Percentiles rank a stretch among this genome's conserved stretches.
Evolutionary conservation across 495 filamentous ascomycete species (phyloP).

Genomic region (Aspergillus conjunctus): DNA sequence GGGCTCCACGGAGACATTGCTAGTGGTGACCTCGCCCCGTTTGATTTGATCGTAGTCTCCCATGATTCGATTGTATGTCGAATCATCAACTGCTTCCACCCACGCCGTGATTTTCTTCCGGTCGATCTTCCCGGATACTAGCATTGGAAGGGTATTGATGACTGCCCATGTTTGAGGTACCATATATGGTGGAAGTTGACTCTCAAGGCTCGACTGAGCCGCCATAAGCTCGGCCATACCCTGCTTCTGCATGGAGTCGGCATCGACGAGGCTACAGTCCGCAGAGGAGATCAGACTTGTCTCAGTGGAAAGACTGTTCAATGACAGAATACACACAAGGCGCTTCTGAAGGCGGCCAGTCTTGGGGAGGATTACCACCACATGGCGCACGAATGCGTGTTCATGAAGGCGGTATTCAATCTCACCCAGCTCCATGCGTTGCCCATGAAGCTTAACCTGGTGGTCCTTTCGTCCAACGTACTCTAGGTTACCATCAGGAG

Average conservation of each 20-base stretch:
- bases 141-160: constrained; percentile 47
- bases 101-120: constrained; percentile 48
- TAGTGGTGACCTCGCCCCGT: constrained; percentile 28
- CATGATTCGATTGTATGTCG: constrained; percentile 42
- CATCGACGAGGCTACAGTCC: constrained; percentile 39
- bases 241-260: constrained; percentile 22
- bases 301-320: constrained; percentile 35
- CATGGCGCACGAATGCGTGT: constrained; percentile 42
- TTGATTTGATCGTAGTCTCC: constrained; percentile 37
- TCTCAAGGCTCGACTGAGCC: constrained; percentile 41
- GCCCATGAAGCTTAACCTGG: constrained; percentile 69
- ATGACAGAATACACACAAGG: constrained; percentile 47
- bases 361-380: constrained; percentile 50
- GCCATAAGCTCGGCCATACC: constrained; percentile 32
- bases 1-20: constrained; percentile 26
- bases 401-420: constrained; percentile 46
- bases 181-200: constrained; percentile 51
- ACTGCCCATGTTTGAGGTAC: constrained; percentile 49
- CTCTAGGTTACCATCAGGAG: constrained; percentile 52
- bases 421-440: constrained; percentile 64
- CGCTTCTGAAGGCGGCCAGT: constrained; percentile 40
- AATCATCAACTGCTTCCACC: constrained; percentile 45
- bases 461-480: constrained; percentile 64
- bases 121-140: constrained; percentile 54
- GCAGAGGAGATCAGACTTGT: constrained; percentile 36